Base-by-base conservation (phyloP, 164 flowering plant genomes). In the Stephania cephalantha region DNA sequence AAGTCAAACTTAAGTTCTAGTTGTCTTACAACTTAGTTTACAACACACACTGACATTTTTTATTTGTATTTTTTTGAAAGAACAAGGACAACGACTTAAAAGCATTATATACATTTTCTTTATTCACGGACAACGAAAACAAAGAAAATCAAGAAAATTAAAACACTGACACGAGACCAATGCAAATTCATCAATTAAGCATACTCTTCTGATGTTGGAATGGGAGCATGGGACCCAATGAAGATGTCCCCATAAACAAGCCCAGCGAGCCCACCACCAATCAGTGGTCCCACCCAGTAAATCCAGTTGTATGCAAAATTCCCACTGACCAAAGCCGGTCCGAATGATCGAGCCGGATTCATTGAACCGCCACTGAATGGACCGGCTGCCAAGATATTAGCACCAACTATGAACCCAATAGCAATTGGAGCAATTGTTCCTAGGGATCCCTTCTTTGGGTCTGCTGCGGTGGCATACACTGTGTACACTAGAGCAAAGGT, bases 341-440 rank as follows among this genome's bases (percentile, higher is more conserved):
- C 93, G 17, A 90, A 90, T 7, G 93, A 90, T 0, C 88, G 86
- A 52, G 93, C 93, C 2, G 93, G 93, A 86, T 90, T 90, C 91
- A 90, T 90, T 5, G 93, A 90, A 5, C 88, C 93, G 66, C 93
- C 93, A 48, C 86, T 83, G 82, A 88, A 90, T n/a, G 91, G 88
- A 69, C 91, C 93, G 0, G 87, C 93, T 0, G 91, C 93, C 1
- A 90, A 74, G 55, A 90, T 90, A 85, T 90, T 90, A 1, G 91
- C 93, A 25, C 93, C 93, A 5, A 90, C 93, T 7, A 90, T 88
- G 87, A 90, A 87, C 11, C 93, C 93, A 50, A 90, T 90, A 11
- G 93, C 93, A 12, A 90, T 86, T 17, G 93, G 93, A 0, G 93
- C 93, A 44, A 90, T 82, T 11, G 83, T 88, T 42, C 90, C 90